Conservation (phyloP, 73 alveolate genomes). For the Paramecium octaurelia region DNA sequence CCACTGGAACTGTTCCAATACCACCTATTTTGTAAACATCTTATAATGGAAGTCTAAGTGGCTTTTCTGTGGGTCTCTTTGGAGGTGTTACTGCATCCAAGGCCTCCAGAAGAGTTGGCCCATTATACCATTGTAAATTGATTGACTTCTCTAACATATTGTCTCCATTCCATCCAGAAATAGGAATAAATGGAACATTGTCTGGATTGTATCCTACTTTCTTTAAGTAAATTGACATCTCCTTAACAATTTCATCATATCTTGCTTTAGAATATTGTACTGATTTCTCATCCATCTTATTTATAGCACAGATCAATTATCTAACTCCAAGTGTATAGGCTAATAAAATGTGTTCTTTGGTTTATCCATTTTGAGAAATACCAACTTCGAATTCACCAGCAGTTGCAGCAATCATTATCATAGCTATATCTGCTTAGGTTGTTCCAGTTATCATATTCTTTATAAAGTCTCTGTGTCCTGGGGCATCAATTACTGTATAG, state of each 20-base stretch:
- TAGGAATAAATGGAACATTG: constrained; percentile 82
- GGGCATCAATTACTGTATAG: constrained; percentile 95
- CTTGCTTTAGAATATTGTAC: constrained; percentile 79
- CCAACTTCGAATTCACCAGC: constrained; percentile 96
- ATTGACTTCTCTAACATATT: too few relatives aligned
- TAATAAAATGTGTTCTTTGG: constrained; percentile 90
- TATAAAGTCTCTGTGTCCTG: constrained; percentile 92
- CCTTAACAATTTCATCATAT: constrained; percentile 73
- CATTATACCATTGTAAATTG: neutral
- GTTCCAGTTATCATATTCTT: constrained; percentile 95
- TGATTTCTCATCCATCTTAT: constrained; percentile 90
- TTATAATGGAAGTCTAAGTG: constrained; percentile 92
- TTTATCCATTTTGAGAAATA: constrained; percentile 85
- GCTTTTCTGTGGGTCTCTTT: constrained; percentile 66
- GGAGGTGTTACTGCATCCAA: neutral
- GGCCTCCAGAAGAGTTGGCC: too few relatives aligned
- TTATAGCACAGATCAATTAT: constrained; percentile 86
- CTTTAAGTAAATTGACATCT: constrained; percentile 54
- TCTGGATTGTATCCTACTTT: constrained; percentile 85
- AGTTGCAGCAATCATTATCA: constrained; percentile 83
- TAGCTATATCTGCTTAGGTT: constrained; percentile 91
- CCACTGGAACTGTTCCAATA: constrained; percentile 94
- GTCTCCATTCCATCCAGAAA: neutral
- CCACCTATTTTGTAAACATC: constrained; percentile 93
- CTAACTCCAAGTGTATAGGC: constrained; percentile 95